phyloP scores from a whole-genome alignment of 2,329 filamentous ascomycete species.

The Alternaria infectoria region DNA sequence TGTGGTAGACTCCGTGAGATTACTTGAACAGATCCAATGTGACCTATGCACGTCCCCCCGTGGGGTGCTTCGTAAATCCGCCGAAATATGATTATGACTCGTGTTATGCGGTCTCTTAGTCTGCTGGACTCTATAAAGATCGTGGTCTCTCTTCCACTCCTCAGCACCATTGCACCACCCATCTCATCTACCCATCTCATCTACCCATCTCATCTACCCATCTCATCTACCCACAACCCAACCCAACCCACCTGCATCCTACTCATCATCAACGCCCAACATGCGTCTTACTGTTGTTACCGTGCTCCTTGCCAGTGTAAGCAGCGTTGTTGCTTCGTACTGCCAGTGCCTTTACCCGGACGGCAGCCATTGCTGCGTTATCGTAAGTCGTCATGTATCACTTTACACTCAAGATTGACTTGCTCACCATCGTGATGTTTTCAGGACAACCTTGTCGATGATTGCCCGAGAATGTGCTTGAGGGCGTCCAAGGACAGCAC shows the following conservation, averaged over 20 bases:
- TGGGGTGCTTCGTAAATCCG: neutral
- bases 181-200: neutral
- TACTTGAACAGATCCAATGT: neutral
- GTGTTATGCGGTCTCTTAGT: neutral
- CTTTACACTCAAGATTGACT: neutral
- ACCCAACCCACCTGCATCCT: neutral
- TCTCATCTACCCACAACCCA: neutral
- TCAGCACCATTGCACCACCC: neutral
- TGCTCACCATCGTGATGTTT: neutral
- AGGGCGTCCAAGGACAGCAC: neutral
- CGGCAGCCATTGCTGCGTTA: slow-evolving; percentile 5
- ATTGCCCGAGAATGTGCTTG: neutral
- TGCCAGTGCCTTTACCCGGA: slow-evolving; percentile 5
- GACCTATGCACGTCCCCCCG: neutral
- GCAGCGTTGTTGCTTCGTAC: slow-evolving; percentile 6
- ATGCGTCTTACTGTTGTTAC: neutral
- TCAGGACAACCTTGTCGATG: neutral
- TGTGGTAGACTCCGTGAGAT: neutral
- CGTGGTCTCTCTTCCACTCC: neutral
- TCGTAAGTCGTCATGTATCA: slow-evolving; percentile 4
- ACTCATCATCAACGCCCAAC: neutral
- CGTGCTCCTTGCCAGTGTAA: neutral
- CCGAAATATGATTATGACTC: neutral
- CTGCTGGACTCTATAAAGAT: neutral
- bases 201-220: neutral